Evolutionary conservation across 805 yeast species (phyloP), one percentile per base, ranked within the genome.

Genomic region (Candida glaebosa): DNA sequence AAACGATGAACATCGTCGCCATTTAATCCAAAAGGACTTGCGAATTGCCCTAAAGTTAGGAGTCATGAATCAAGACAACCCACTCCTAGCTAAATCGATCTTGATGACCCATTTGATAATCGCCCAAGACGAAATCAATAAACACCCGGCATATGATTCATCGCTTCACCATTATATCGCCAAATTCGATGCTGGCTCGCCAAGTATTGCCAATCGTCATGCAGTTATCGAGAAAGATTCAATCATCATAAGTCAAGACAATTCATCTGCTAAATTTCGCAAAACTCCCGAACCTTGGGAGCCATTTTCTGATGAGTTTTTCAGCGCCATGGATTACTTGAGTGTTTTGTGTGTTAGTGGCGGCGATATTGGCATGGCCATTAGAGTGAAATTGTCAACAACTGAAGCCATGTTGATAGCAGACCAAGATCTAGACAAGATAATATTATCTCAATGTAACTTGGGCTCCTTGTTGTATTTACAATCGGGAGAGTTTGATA

Each of bases 321-420:
- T 89, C 58, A 79, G 81, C 41, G 83, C 87, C 1, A 72, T 91
- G 60, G 96, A 89, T 51, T 54, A 87, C 42, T 77, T 82, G 49
- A 80, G 86, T 3, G 88, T 93, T 2, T 67, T 81, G 31, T 82
- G 85, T 46, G 61, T 87, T 41, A 73, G 84, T 1, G 69, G 79
- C 12, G 87, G 87, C n/a, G 88, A 84, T 56, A 65, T 80, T 38
- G 65, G 75, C 15, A 63, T 76, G 36, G 88, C 90, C 1, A 63
- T 81, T 15, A 67, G 76, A 38, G 71, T 84, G 35, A 82, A 82
- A 50, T 67, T 79, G 47, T 72, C 81, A 20, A 78, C 86, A 41
- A 80, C 83, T 7, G 79, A 78, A 52, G 75, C 85, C 73, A 85
- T 84, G 93, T 63, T 81, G n/a, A 62, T 78, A 50, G 84, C 89